Evolutionary conservation across 345 rosid species (phyloP), one percentile per base, ranked within the genome.

Genomic region (Hibiscus trionum): DNA sequence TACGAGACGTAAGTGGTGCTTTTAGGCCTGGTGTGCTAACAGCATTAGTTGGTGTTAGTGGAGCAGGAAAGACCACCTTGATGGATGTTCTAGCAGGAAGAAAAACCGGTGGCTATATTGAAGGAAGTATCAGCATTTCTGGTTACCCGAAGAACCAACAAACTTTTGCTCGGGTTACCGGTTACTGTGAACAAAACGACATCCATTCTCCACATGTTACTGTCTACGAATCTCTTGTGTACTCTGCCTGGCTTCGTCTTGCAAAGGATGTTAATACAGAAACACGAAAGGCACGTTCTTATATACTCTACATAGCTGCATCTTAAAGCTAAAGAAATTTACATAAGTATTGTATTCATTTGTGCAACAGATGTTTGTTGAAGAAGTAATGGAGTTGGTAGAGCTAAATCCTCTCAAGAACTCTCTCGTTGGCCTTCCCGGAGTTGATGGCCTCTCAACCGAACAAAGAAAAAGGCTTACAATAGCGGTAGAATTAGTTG

Each of bases 11-110:
- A 55, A 87, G 93, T 49, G 96, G 97, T 73, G 86, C 91, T 77
- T 92, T 91, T 67, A 86, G 88, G 72, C 97, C 97, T 3, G 97
- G 97, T 12, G 77, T 85, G 15, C 77, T 91, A 75, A 90, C 96
- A 72, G 91, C 96, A 17, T 76, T 90, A 16, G 86, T 91, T 66
- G 97, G 97, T 1, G 89, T 90, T 0, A 88, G 93, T 62, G 97
- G 97, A 29, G 97, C 97, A 10, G 97, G 97, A 17, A 91, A 90
- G 80, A 91, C 97, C n/a, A 91, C 97, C 1, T 80, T 91, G 73
- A 88, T 91, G 87, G 97, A 91, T 75, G 96, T 91, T 14, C 78
- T 87, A 60, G 85, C 89, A 3, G 89, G 89, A 31, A 86, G 97
- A 69, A 91, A 91, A 77, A 91, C 88, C 0, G 84, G 88, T 15